These are phyloP conservation scores for Amphirosellinia nigrospora DNA, from an alignment of 495 filamentous ascomycete genomes.

Conservation along the genomic window DNA sequence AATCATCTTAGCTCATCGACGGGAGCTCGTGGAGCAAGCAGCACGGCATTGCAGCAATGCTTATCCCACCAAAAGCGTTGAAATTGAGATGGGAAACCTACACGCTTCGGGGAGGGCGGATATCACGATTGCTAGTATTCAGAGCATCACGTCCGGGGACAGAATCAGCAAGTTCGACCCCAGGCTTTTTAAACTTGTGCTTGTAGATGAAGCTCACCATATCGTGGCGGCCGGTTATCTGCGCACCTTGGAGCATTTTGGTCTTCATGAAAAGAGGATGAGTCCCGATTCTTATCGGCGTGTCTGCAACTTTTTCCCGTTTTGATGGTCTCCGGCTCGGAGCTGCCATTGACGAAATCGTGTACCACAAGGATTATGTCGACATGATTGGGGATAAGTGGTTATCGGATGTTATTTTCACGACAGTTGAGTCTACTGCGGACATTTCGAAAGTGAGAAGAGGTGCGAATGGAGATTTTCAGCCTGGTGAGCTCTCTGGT, in stretches of 20 bases:
- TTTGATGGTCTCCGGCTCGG: conserved; percentile 89
- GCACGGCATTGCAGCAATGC: conserved; percentile 77
- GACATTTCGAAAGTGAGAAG: conserved; percentile 73
- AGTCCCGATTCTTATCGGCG: conserved; percentile 82
- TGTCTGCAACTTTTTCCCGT: conserved; percentile 91
- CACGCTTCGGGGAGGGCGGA: conserved; percentile 80
- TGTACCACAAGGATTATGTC: conserved; percentile 96
- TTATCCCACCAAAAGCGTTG: conserved; percentile 79
- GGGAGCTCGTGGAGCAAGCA: conserved; percentile 96
- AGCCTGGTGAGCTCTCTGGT: conserved; percentile 69
- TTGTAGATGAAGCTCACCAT: conserved; percentile 99
- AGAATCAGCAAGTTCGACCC: conserved; percentile 84
- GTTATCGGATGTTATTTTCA: conserved; percentile 88
- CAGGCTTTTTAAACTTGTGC: conserved; percentile 78
- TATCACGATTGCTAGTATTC: conserved; percentile 92
- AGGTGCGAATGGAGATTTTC: conserved; percentile 77
- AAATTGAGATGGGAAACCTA: conserved; percentile 86
- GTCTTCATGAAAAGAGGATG: conserved; percentile 59
- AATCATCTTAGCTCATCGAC: conserved; percentile 88
- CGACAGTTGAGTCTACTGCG: conserved; percentile 81
- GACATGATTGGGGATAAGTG: conserved; percentile 93
- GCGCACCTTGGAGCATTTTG: conserved; percentile 73
- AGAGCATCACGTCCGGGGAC: conserved; percentile 75
- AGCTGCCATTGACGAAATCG: conserved; percentile 90
- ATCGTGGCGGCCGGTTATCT: conserved; percentile 86